Conservation (phyloP, 2,329 filamentous ascomycete species). For the Stagonosporopsis vannaccii region DNA sequence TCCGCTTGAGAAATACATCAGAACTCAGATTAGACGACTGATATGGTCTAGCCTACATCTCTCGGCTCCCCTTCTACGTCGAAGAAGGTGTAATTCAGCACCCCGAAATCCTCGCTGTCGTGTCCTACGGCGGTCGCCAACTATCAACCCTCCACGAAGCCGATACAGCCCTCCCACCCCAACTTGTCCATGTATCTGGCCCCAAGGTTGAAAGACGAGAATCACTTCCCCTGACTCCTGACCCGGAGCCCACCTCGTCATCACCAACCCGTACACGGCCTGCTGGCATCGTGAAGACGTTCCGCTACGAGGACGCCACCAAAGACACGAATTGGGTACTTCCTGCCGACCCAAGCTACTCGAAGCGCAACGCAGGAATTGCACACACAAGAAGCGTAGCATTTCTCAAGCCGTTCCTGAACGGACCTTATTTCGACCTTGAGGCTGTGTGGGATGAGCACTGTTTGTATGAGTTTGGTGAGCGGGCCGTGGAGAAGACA, state of each 20-base stretch:
- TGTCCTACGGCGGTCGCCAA: slow-evolving; percentile 41
- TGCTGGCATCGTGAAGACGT: slow-evolving; percentile 30
- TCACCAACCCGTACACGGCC: slow-evolving; percentile 12
- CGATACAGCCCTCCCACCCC: slow-evolving; percentile 29
- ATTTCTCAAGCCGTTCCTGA: slow-evolving; percentile 69
- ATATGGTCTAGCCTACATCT: slow-evolving; percentile 38
- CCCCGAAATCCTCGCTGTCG: slow-evolving; percentile 39
- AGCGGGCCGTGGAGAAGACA: slow-evolving; percentile 72
- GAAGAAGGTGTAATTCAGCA: slow-evolving; percentile 36
- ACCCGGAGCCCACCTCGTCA: slow-evolving; percentile 11
- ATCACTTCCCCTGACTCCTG: slow-evolving; percentile 30
- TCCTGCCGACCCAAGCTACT: slow-evolving; percentile 42
- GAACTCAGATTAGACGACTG: neutral
- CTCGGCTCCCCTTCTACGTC: slow-evolving; percentile 41
- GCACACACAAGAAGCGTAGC: slow-evolving; percentile 71
- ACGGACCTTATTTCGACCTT: slow-evolving; percentile 74
- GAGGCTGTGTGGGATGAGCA: slow-evolving; percentile 84
- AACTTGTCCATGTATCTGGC: slow-evolving; percentile 41
- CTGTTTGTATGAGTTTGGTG: slow-evolving; percentile 73
- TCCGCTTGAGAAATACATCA: too few species aligned
- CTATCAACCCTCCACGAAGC: slow-evolving; percentile 35
- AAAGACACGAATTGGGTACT: slow-evolving; percentile 38
- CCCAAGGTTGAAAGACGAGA: slow-evolving; percentile 28
- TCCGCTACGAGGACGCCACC: slow-evolving; percentile 35
- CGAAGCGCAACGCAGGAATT: slow-evolving; percentile 63